Conservation (phyloP, 768 basidiomycete genomes). For the Podaxis sp. region DNA sequence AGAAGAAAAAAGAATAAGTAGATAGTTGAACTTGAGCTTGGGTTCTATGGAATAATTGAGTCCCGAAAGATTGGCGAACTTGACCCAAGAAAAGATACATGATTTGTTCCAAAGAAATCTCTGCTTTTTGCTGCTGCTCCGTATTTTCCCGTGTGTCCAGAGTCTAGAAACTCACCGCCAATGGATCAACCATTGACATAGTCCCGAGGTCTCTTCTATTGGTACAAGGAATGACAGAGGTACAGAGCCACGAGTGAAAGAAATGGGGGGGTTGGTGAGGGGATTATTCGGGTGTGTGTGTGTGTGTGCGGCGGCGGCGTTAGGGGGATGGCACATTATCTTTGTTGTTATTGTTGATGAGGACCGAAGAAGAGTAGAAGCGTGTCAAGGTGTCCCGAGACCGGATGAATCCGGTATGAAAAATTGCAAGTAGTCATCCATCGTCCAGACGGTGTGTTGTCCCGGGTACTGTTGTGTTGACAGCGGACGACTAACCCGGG, state of each 20-base stretch:
- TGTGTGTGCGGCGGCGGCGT: slow-evolving; percentile 2
- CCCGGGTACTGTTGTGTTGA: neutral
- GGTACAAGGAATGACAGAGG: neutral
- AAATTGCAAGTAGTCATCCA: neutral
- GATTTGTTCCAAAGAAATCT: slow-evolving; percentile 1
- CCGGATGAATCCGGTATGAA: slow-evolving; percentile 11
- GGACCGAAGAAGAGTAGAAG: neutral
- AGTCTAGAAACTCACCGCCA: neutral
- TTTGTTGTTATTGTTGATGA: neutral
- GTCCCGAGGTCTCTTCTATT: neutral
- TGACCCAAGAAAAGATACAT: neutral
- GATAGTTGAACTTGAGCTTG: neutral
- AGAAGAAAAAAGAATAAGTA: neutral
- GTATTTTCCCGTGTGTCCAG: neutral
- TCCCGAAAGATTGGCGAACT: neutral
- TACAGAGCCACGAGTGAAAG: neutral
- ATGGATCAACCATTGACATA: neutral
- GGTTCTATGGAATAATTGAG: slow-evolving; percentile 4
- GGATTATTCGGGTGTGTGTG: neutral
- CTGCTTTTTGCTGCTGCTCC: neutral
- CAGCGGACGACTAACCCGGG: neutral
- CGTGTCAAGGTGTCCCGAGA: neutral
- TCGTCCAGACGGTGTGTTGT: neutral
- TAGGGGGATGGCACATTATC: neutral
- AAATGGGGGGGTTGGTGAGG: neutral